Evolutionary conservation across 2,329 filamentous ascomycete species (phyloP), one percentile per base, ranked within the genome.

Genomic region (Fusarium globosum): DNA sequence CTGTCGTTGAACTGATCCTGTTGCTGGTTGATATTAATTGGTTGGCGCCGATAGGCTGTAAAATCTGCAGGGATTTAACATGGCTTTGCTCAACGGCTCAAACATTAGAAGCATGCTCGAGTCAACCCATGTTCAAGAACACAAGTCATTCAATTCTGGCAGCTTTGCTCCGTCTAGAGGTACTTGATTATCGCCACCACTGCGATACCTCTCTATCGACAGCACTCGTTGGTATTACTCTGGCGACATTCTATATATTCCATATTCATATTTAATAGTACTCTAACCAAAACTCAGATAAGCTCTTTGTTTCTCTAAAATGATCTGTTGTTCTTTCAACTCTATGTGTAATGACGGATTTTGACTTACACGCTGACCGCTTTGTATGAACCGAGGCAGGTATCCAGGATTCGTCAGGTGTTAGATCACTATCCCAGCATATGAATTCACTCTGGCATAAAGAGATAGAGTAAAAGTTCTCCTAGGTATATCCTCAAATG

Each of bases 1-100:
- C 33, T 39, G 42, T 33, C 20, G 28, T 51, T 43, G 11, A 42
- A 60, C 36, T 35, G 26, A 48, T 20, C 30, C 56, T 28, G 45
- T 58, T 69, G 65, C 58, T 69, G 58, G 65, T 13, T 33, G 33
- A 13, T 33, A 33, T 33, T 64, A 55, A 65, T 60, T 69, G 41
- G 36, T 65, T 38, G 35, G 41, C 12, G 30, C 43, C 38, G 43
- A 64, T 69, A 69, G 65, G 65, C 57, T 64, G 28, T 36, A 53
- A 7, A 30, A 18, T 48, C 28, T 68, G 41, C 43, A 65, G 42
- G 57, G 57, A 45, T 64, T 36, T n/a, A 39, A 42, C n/a, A 51
- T 64, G 38, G 26, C 35, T 51, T 56, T 69, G 42, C 64, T 69
- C 65, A 64, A 56, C 57, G 23, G 48, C 36, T 55, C 38, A 56